A percentile compares a stretch with the other conserved stretches of the same genome.
phyloP scores from a whole-genome alignment of 305 asterid genomes.

The Stenogyne calaminthoides region DNA sequence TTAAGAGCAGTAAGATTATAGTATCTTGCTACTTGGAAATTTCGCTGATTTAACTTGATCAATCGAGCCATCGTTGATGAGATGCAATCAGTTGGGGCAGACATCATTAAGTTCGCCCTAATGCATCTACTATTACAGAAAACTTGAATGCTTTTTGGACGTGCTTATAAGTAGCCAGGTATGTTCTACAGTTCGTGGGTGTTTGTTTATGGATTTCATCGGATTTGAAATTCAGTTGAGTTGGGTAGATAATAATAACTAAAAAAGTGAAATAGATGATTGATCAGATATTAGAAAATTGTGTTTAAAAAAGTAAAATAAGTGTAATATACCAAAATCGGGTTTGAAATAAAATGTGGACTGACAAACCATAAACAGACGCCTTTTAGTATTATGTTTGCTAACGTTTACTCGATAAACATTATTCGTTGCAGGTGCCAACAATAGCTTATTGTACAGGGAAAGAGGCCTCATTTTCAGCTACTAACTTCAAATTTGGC shows the following conservation, averaged over 20 bases:
- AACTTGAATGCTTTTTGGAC: constrained; percentile 39
- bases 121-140: constrained; percentile 53
- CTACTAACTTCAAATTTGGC: constrained; percentile 55
- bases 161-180: constrained; percentile 62
- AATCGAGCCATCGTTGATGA: constrained; percentile 39
- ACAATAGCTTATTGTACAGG: constrained; percentile 56
- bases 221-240: no score
- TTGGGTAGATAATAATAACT: no score
- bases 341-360: no score
- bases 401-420: neutral
- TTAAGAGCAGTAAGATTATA: constrained; percentile 46
- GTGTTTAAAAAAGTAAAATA: no score
- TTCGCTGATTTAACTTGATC: constrained; percentile 37
- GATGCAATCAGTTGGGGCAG: constrained; percentile 56
- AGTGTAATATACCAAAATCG: no score
- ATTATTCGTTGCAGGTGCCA: constrained; percentile 45
- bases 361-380: no score
- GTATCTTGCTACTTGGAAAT: constrained; percentile 48
- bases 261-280: no score
- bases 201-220: no score
- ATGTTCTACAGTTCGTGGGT: neutral
- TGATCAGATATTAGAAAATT: no score
- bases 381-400: neutral
- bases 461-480: constrained; percentile 69
- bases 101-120: constrained; percentile 51